These are phyloP conservation scores for Saturnispora silvae DNA, from an alignment of 805 yeast genomes.

Conservation along the genomic window DNA sequence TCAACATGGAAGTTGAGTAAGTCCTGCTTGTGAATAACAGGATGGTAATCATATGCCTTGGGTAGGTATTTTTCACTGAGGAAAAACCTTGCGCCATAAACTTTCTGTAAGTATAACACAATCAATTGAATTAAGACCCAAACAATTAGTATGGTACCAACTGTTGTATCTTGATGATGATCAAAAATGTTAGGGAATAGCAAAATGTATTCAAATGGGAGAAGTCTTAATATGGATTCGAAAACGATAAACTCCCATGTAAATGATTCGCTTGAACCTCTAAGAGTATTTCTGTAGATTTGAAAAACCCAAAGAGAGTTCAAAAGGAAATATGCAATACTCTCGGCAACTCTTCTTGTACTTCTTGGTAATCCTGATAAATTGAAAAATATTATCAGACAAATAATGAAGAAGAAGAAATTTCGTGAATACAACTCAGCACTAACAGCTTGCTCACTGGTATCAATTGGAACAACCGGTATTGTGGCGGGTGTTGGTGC, in stretches of 20 bases:
- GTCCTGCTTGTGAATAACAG: constrained; percentile 46
- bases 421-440: constrained; percentile 50
- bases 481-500: constrained; percentile 11
- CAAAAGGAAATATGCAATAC: constrained; percentile 35
- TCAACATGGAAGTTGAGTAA: constrained; percentile 43
- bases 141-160: constrained; percentile 33
- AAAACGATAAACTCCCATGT: constrained; percentile 70
- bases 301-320: constrained; percentile 88
- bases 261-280: constrained; percentile 59
- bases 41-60: constrained; percentile 79
- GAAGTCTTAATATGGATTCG: constrained; percentile 47
- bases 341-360: constrained; percentile 49
- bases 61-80: constrained; percentile 66
- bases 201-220: constrained; percentile 54
- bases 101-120: constrained; percentile 50
- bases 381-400: constrained; percentile 47
- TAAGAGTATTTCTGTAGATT: constrained; percentile 60
- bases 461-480: constrained; percentile 19
- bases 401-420: constrained; percentile 41
- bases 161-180: constrained; percentile 50
- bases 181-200: constrained; percentile 48
- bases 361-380: constrained; percentile 53
- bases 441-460: constrained; percentile 44
- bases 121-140: constrained; percentile 58
- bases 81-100: constrained; percentile 75